phyloP scores from a whole-genome alignment of 306 rosid genomes.

The Betula pendula region DNA sequence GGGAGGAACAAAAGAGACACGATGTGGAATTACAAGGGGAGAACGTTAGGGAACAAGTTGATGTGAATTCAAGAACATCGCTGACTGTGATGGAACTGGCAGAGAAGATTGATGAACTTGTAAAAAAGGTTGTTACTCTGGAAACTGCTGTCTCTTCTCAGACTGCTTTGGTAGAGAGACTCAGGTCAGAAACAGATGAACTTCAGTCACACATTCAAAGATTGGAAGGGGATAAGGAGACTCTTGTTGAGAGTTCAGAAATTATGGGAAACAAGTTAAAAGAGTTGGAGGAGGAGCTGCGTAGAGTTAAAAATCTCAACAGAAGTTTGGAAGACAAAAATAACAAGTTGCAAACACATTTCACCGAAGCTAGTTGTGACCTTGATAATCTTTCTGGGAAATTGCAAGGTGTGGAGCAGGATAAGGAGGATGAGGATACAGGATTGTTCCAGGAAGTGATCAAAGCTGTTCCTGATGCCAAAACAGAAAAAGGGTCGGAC shows the following conservation, averaged over 20 bases:
- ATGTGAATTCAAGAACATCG: conserved; percentile 39
- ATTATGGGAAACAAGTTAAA: conserved; percentile 42
- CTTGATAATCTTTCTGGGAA: conserved; percentile 60
- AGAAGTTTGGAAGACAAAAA: conserved; percentile 38
- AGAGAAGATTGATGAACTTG: conserved; percentile 79
- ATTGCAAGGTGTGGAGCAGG: conserved; percentile 47
- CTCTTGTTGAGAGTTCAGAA: conserved; percentile 54
- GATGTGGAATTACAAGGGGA: conserved; percentile 25
- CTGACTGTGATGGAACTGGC: conserved; percentile 63
- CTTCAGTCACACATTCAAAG: conserved; percentile 50
- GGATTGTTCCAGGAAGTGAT: conserved; percentile 19
- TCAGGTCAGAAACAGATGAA: conserved; percentile 65
- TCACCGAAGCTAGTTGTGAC: conserved; percentile 52
- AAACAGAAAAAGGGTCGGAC: conserved; percentile 29
- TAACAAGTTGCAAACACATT: conserved; percentile 45
- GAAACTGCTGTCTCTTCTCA: conserved; percentile 71
- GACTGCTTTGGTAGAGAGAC: conserved; percentile 49
- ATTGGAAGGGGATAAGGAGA: conserved; percentile 74
- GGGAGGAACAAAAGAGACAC: conserved; percentile 36
- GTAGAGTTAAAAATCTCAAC: conserved; percentile 43
- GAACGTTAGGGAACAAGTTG: conserved; percentile 39
- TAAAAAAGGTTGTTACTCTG: conserved; percentile 57
- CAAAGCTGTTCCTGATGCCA: conserved; percentile 25
- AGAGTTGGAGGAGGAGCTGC: conserved; percentile 70
- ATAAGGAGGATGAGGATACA: conserved; percentile 43